phyloP scores from a whole-genome alignment of 2,329 filamentous ascomycete genomes.

The Leptographium lundbergii region DNA sequence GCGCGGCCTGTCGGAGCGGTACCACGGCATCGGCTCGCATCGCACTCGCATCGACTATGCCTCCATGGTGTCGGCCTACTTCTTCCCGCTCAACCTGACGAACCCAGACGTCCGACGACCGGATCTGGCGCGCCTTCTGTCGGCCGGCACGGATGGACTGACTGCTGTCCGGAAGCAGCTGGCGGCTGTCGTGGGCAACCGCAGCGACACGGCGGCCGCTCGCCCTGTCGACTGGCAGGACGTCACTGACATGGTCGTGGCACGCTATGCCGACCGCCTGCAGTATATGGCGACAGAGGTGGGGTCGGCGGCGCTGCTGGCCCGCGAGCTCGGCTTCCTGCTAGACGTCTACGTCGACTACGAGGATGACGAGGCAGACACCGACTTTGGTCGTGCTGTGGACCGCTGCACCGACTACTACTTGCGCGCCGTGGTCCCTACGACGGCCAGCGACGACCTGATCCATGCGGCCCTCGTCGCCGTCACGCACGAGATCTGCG shows the following conservation, averaged over 20 bases:
- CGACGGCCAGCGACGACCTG: slow-evolving; percentile 1
- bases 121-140: neutral
- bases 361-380: neutral
- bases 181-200: neutral
- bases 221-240: neutral
- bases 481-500: neutral
- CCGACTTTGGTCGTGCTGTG: neutral
- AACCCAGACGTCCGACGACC: neutral
- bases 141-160: neutral
- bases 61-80: slow-evolving; percentile 4
- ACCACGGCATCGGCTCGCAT: neutral
- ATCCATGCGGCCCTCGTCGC: slow-evolving; percentile 3
- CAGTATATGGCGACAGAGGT: neutral
- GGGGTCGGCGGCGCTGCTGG: neutral
- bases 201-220: neutral
- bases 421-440: neutral
- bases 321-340: neutral
- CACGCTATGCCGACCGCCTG: neutral
- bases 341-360: slow-evolving; percentile 2
- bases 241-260: slow-evolving; percentile 1
- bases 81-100: slow-evolving; percentile 3
- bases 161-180: neutral
- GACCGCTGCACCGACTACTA: slow-evolving; percentile 1
- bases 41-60: slow-evolving; percentile 3
- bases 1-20: neutral